Evolutionary conservation across 176 grass and related monocot genomes (phyloP), one percentile per base, ranked within the genome.

Genomic region (Carex scoparia): DNA sequence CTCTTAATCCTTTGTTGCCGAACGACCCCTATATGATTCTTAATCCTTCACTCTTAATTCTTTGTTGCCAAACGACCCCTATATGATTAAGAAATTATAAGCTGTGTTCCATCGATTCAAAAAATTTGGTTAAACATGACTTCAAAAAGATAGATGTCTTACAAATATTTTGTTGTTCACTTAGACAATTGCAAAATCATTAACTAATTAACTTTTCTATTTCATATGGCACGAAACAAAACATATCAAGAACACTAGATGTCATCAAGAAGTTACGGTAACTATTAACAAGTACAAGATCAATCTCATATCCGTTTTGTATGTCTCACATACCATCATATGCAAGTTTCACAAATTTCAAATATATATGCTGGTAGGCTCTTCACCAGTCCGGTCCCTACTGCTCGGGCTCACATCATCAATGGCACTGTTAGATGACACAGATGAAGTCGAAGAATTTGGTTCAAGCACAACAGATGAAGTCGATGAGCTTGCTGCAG

Each of bases 401-500:
- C 32, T 69, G 61, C 63, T 83, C 2, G 81, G 81, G 81, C 81
- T 68, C 5, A 14, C 37, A 31, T 83, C 81, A 37, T 69, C 62
- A 33, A 83, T 67, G 4, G 18, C 81, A 83, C 81, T 83, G 65
- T 67, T 83, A 54, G 81, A 83, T 54, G 81, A 83, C 27, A 83
- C 63, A 0, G 81, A 83, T 69, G 81, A 83, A 67, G 81, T 83
- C 2, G 81, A 83, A 5, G 63, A 83, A 67, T 12, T 19, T 32
- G 81, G 81, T 18, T 83, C 63, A 64, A 2, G 18, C 40, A 69
- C 81, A 46, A 83, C 65, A 23, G 23, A 23, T 23, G 23, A 23
- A 23, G 23, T 23, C 23, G 23, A 23, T 3, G 81, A 83, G 46
- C 61, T 83, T 28, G 81, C 35, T 32, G 48, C 13, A 48, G 81